Percentiles rank a stretch among this genome's conserved stretches.
Evolutionary conservation across 208 protist species (phyloP).

Genomic region (Leishmania major): DNA sequence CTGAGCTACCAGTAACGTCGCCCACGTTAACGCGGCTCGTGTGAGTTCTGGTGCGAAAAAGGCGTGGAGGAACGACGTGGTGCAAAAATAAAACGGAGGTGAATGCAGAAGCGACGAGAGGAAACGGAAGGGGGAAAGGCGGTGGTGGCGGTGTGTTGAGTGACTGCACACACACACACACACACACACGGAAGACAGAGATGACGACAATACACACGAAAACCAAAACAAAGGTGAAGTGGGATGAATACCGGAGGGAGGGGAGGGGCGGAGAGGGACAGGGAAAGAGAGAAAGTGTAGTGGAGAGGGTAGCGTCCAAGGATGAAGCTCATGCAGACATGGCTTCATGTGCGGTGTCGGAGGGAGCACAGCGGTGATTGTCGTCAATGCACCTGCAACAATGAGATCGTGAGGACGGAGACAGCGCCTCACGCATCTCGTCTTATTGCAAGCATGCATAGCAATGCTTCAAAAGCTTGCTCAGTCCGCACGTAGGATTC

Average conservation of each 20-base stretch:
- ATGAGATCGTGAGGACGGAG: background rate
- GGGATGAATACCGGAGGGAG: background rate
- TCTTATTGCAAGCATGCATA: background rate
- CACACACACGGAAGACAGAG: background rate
- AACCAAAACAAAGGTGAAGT: background rate
- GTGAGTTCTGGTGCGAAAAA: background rate
- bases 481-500: background rate
- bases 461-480: background rate
- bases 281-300: background rate
- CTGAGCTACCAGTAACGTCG: background rate
- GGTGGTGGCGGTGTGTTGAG: background rate
- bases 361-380: background rate
- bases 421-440: background rate
- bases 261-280: background rate
- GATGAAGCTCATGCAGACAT: background rate
- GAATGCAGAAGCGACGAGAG: background rate
- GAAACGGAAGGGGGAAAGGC: background rate
- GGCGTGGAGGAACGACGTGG: background rate
- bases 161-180: background rate
- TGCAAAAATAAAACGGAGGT: too few relatives aligned
- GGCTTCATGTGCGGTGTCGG: background rate
- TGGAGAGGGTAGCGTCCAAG: background rate
- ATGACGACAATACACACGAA: background rate
- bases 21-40: background rate
- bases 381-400: too few relatives aligned